These are phyloP conservation scores for Verticillium klebahnii DNA, from an alignment of 2,329 filamentous ascomycete species.

Conservation along the genomic window DNA sequence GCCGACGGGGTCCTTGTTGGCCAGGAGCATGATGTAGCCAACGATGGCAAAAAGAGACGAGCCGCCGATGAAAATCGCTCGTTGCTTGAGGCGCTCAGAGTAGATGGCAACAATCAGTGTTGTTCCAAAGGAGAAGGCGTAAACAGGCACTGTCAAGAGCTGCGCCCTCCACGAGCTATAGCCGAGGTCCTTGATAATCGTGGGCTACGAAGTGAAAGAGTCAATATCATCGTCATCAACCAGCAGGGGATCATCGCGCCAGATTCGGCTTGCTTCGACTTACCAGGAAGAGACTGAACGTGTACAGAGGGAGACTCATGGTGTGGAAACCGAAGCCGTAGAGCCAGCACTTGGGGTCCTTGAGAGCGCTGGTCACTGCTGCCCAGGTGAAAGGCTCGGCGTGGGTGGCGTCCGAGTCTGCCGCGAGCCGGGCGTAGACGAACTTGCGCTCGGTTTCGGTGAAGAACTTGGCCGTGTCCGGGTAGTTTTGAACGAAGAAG, in stretches of 20 bases:
- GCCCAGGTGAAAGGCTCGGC: conserved; percentile 65
- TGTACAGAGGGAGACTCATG: conserved; percentile 60
- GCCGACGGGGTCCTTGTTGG: conserved; percentile 37
- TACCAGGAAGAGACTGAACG: conserved; percentile 49
- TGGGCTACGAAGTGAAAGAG: too few relatives aligned
- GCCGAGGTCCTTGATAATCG: conserved; percentile 31
- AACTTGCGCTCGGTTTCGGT: conserved; percentile 48
- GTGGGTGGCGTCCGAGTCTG: conserved; percentile 65
- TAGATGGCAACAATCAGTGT: conserved; percentile 55
- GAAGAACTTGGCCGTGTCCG: conserved; percentile 54
- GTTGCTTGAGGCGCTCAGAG: conserved; percentile 52
- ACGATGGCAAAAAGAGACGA: conserved; percentile 52
- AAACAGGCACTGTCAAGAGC: conserved; percentile 59
- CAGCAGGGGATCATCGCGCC: not conserved
- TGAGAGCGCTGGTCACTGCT: conserved; percentile 58
- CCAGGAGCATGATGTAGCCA: conserved; percentile 58
- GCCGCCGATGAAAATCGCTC: conserved; percentile 60
- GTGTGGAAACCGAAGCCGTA: conserved; percentile 70
- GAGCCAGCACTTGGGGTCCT: conserved; percentile 67
- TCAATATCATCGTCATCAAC: too few relatives aligned
- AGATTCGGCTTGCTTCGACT: conserved; percentile 10
- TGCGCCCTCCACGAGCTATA: conserved; percentile 50
- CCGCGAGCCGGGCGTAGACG: conserved; percentile 58
- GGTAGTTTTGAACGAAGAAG: conserved; percentile 64
- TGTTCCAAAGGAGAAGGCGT: conserved; percentile 56